Percentiles rank a stretch among this genome's conserved stretches.
phyloP scores from a whole-genome alignment of 1,284 basidiomycete species.

The Papiliotrema laurentii region DNA sequence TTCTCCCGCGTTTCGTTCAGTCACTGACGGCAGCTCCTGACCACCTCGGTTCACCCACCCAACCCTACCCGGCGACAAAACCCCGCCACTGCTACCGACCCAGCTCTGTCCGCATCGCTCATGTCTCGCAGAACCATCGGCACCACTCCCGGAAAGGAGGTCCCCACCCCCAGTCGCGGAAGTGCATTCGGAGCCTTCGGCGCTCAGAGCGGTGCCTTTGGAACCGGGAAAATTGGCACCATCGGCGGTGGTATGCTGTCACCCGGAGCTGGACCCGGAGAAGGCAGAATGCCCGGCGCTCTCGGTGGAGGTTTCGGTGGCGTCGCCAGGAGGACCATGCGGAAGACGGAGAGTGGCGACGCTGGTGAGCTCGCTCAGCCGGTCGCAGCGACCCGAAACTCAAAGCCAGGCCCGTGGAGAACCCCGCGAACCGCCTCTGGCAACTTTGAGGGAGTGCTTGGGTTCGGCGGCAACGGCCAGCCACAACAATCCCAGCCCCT shows the following conservation, averaged over 20 bases:
- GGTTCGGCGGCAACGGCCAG: slow-evolving; percentile 34
- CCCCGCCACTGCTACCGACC: slow-evolving; percentile 3
- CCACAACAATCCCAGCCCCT: too few species aligned
- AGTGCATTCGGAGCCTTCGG: slow-evolving; percentile 1
- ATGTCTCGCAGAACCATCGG: slow-evolving; percentile 17
- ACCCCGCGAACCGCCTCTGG: slow-evolving; percentile 34
- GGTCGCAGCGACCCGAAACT: slow-evolving; percentile 1
- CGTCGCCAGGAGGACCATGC: slow-evolving; percentile 26
- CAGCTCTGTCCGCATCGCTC: slow-evolving; percentile 14
- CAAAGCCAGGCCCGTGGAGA: slow-evolving; percentile 38
- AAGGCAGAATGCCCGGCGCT: slow-evolving; percentile 27
- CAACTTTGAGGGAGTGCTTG: slow-evolving; percentile 47
- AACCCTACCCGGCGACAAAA: slow-evolving; percentile 28
- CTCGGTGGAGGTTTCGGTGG: slow-evolving; percentile 44
- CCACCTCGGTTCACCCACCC: slow-evolving; percentile 35
- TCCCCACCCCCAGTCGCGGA: slow-evolving; percentile 22
- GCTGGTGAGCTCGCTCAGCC: slow-evolving; percentile 13
- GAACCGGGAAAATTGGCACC: slow-evolving; percentile 26
- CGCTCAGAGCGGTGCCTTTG: slow-evolving; percentile 5
- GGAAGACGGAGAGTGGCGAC: slow-evolving; percentile 20
- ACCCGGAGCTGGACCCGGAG: slow-evolving; percentile 15
- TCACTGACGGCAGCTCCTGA: slow-evolving; percentile 25
- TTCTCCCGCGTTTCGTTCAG: not conserved
- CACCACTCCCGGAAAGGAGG: slow-evolving; percentile 14
- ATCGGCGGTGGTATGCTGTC: slow-evolving; percentile 23